Conservation (phyloP, 23 red algal species). For the Pyropia yezoensis region DNA sequence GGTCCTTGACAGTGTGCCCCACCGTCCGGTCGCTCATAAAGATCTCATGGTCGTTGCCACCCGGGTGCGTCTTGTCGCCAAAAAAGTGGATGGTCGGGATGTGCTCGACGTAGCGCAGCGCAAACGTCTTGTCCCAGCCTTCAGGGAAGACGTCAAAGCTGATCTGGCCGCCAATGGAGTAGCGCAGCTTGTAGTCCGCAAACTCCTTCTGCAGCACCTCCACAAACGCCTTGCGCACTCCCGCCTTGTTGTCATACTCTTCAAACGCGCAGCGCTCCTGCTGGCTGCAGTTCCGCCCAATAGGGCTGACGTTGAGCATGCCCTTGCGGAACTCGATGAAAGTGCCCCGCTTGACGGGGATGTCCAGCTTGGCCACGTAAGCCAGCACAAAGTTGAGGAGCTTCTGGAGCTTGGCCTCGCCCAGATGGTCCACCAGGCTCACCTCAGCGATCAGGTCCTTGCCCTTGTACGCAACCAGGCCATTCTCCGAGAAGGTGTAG, state of each 20-base stretch:
- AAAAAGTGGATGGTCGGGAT: constrained; percentile 87
- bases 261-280: constrained; percentile 89
- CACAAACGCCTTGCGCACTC: constrained; percentile 64
- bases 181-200: constrained; percentile 53
- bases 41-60: constrained; percentile 99
- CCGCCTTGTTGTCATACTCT: constrained; percentile 61
- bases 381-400: constrained; percentile 83
- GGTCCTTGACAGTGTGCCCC: constrained; percentile 64
- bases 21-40: constrained; percentile 52
- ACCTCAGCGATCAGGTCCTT: constrained; percentile 59
- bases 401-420: constrained; percentile 70
- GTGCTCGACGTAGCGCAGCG: constrained; percentile 71
- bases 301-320: constrained; percentile 95
- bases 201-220: constrained; percentile 71
- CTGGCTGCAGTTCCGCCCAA: constrained; percentile 94
- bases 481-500: constrained; percentile 98
- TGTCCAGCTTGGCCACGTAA: constrained; percentile 78
- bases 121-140: constrained; percentile 96
- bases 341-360: constrained; percentile 94
- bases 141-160: constrained; percentile 93
- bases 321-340: constrained; percentile 99
- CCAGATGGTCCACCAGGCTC: constrained; percentile 57
- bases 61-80: constrained; percentile 89
- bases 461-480: constrained; percentile 77
- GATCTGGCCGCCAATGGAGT: constrained; percentile 98